phyloP scores from a whole-genome alignment of 139 green algal species.

The Chlorella sorokiniana region DNA sequence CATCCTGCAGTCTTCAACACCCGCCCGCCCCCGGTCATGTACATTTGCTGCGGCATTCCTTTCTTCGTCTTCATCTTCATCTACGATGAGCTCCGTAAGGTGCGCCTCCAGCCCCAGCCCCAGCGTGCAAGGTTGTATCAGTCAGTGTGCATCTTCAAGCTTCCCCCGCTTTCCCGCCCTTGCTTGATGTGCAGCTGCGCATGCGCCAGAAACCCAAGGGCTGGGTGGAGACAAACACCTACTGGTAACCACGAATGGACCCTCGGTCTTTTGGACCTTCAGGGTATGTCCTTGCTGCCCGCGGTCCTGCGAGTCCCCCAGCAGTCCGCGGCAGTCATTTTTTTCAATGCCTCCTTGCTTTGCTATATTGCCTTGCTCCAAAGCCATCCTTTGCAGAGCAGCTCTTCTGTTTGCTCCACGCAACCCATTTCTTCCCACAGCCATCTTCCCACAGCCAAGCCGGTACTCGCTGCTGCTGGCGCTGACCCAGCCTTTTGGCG shows the following conservation, averaged over 20 bases:
- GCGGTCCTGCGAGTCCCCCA: too few relatives aligned
- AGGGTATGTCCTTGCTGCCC: background rate
- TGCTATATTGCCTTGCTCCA: background rate
- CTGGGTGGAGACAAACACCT: conserved; percentile 60
- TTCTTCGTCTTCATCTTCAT: conserved; percentile 71
- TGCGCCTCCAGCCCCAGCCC: background rate
- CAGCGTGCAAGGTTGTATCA: background rate
- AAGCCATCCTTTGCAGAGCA: background rate
- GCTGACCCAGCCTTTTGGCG: too few relatives aligned
- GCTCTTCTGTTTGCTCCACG: background rate
- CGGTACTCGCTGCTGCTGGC: too few relatives aligned
- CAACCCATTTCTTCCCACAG: background rate
- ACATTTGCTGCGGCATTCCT: conserved; percentile 72
- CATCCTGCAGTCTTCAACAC: conserved; percentile 68
- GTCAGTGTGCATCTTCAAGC: background rate
- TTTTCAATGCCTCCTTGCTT: too few relatives aligned
- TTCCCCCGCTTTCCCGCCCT: background rate
- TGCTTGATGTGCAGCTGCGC: conserved; percentile 9
- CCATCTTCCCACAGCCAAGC: too few relatives aligned
- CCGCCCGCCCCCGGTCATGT: conserved; percentile 61
- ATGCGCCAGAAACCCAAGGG: conserved; percentile 63
- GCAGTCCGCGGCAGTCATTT: too few relatives aligned
- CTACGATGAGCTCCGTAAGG: conserved; percentile 79
- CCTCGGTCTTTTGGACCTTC: too few relatives aligned
- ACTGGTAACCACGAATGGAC: conserved; percentile 57